Evolutionary conservation across 306 rosid species (phyloP).

Genomic region (Dalbergia cochinchinensis): DNA sequence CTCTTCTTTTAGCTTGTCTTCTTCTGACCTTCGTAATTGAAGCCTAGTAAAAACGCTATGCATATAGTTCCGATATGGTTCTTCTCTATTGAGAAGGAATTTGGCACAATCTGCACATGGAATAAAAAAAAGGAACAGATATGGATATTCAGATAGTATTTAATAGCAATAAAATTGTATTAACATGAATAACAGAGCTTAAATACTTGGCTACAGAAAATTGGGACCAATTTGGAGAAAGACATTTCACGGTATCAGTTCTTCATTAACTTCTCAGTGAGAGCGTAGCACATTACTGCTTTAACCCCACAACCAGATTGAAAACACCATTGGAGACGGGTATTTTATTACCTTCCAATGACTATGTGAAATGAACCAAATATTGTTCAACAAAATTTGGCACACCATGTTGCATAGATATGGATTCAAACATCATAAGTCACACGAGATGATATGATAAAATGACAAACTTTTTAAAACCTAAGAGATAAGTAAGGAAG

Average conservation of each 20-base stretch:
- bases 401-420: slow-evolving; percentile 14
- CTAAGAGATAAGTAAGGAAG: not conserved
- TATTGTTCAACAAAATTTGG: not conserved
- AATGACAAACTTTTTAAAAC: not conserved
- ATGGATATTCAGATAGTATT: slow-evolving; percentile 22
- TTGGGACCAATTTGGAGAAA: slow-evolving; percentile 24
- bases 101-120: slow-evolving; percentile 56
- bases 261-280: slow-evolving; percentile 22
- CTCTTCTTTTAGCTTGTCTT: slow-evolving; percentile 48
- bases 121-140: not conserved
- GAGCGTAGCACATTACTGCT: slow-evolving; percentile 11
- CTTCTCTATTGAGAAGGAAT: slow-evolving; percentile 52
- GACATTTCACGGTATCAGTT: slow-evolving; percentile 26
- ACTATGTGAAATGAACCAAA: not conserved
- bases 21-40: slow-evolving; percentile 65
- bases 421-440: not conserved
- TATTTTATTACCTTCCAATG: not conserved
- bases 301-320: slow-evolving; percentile 22
- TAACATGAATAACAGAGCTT: not conserved
- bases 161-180: slow-evolving; percentile 31
- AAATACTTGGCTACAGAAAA: slow-evolving; percentile 22
- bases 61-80: slow-evolving; percentile 53
- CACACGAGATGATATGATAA: not conserved
- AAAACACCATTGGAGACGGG: slow-evolving; percentile 24
- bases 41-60: slow-evolving; percentile 55